Base-by-base conservation (phyloP, 306 rosid species). In the Gleditsia sinensis region DNA sequence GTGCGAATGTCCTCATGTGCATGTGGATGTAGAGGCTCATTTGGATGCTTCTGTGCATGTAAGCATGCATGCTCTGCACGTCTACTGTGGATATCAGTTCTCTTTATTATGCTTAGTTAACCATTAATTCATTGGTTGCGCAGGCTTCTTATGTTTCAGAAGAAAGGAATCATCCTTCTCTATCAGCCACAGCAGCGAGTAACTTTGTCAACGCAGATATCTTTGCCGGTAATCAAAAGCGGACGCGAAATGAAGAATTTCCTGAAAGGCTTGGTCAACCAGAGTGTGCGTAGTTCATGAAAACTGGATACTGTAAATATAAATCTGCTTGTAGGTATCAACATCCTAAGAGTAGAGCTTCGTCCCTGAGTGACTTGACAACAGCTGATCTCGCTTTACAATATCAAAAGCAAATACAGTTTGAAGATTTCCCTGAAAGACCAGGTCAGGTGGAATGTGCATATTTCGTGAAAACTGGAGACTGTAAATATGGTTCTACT, bases 231-330 rank as follows among this genome's bases (percentile, higher is more conserved):
- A 21, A 10, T 55, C 61, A 55, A 55, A 55, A 55, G 61, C 19
- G 11, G 33, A 25, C 27, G 5, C 61, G 25, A 58, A 9, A 10
- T n/a, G 23, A 32, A 58, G 40, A 30, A 9, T 58, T 58, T 7
- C 23, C 37, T 16, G 23, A 58, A 58, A 58, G 40, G n/a, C 40
- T 12, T 1, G 65, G 42, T 28, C 40, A 58, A 30, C 42, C 3
- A 10, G 40, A 58, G 30, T 30, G 65, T 32, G 23, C 9, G 2
- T 28, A 30, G 6, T 58, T 58, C 42, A 28, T 58, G 42, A 34
- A 33, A 60, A 60, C 67, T 60, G 45, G 67, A 33, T 23, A 60
- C 1, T 60, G 67, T 34, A 60, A 33, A 33, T 32, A n/a, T 60
- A 17, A 3, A 9, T 32, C 45, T 34, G 45, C 43, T 60, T 60